phyloP scores from a whole-genome alignment of 148 eudicot genomes.

The Euryodendron excelsum region DNA sequence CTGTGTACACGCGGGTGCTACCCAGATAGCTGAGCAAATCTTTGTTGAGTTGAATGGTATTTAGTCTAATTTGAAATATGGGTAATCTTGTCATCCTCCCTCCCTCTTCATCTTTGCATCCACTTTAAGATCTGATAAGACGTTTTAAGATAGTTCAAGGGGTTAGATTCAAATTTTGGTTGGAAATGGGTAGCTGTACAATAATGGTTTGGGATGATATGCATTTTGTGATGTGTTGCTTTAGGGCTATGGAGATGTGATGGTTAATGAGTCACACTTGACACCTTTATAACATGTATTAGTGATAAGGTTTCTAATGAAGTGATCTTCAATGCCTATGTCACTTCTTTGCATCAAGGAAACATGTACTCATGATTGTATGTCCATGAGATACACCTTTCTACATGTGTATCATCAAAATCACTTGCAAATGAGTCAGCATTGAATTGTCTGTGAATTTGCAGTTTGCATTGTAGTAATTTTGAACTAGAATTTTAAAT shows the following conservation, averaged over 20 bases:
- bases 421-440: neutral
- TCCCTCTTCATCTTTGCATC: no score
- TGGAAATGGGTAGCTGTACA: no score
- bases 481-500: neutral
- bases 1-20: neutral
- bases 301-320: neutral
- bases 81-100: neutral
- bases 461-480: neutral
- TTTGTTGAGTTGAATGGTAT: neutral
- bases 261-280: no score
- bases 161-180: no score
- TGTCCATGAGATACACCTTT: neutral
- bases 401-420: neutral
- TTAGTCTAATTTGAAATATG: neutral
- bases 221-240: no score
- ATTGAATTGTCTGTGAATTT: neutral
- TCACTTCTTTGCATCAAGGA: neutral
- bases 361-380: neutral
- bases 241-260: no score
- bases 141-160: no score
- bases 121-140: no score
- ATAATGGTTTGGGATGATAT: no score
- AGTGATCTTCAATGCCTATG: neutral
- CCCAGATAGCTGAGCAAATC: neutral
- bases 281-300: no score